phyloP scores from a whole-genome alignment of 169 alveolate species.

The Cryptosporidium muris region DNA sequence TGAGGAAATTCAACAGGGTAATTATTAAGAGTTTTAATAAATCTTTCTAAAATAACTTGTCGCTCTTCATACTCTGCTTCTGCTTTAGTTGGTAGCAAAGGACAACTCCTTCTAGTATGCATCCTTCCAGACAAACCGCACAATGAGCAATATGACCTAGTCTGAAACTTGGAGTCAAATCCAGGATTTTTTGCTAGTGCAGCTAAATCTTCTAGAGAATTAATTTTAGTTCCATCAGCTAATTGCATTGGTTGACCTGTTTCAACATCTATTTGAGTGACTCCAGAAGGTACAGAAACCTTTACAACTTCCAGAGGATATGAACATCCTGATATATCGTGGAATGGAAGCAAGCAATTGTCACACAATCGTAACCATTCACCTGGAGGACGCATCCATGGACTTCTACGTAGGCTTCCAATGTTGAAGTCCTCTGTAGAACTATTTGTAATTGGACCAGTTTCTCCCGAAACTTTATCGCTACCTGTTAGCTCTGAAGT shows the following conservation, averaged over 20 bases:
- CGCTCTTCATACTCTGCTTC: slow-evolving; percentile 61
- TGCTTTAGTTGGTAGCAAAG: slow-evolving; percentile 62
- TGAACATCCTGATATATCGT: slow-evolving; percentile 65
- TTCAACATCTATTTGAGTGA: slow-evolving; percentile 63
- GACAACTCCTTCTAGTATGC: slow-evolving; percentile 71
- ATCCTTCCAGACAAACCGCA: slow-evolving; percentile 66
- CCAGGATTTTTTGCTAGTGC: slow-evolving; percentile 35
- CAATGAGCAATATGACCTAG: slow-evolving; percentile 60
- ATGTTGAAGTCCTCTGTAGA: neutral
- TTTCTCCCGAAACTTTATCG: neutral
- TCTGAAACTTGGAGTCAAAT: slow-evolving; percentile 60
- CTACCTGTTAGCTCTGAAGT: neutral
- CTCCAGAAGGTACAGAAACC: slow-evolving; percentile 69
- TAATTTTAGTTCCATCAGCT: slow-evolving; percentile 56
- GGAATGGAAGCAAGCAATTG: slow-evolving; percentile 64
- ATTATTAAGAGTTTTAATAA: slow-evolving; percentile 30
- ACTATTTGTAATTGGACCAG: slow-evolving; percentile 37
- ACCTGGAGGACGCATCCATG: slow-evolving; percentile 72
- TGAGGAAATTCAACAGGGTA: slow-evolving; percentile 47
- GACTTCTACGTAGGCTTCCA: slow-evolving; percentile 64
- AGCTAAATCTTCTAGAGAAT: slow-evolving; percentile 42
- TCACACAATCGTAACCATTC: slow-evolving; percentile 68
- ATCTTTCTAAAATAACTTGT: slow-evolving; percentile 43
- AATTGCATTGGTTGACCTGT: slow-evolving; percentile 64
- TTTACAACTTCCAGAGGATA: slow-evolving; percentile 69